Evolutionary conservation across 1,284 basidiomycete species (phyloP).

Genomic region (Irpex sp.): DNA sequence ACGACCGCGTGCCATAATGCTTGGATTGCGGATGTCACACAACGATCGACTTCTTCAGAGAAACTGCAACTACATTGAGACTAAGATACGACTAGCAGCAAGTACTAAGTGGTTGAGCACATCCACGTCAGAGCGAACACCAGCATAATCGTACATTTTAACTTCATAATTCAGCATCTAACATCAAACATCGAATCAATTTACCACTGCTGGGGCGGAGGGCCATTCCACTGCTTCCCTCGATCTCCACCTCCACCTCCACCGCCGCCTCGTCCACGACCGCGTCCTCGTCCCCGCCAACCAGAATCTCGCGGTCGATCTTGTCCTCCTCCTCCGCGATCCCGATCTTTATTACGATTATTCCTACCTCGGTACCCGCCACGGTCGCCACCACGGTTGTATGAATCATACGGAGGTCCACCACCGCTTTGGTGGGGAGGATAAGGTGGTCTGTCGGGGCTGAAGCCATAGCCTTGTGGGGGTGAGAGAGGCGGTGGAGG

Average conservation of each 20-base stretch:
- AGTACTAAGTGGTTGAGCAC: neutral
- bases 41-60: neutral
- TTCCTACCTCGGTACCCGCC: slow-evolving; percentile 20
- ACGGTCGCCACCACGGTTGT: slow-evolving; percentile 17
- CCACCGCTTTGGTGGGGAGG: neutral
- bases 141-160: neutral
- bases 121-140: neutral
- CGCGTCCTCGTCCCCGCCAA: slow-evolving; percentile 38
- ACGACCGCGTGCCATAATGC: too few relatives aligned
- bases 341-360: slow-evolving; percentile 22
- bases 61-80: neutral
- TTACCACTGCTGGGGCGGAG: neutral
- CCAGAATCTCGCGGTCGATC: slow-evolving; percentile 53
- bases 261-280: slow-evolving; percentile 21
- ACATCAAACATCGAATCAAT: neutral
- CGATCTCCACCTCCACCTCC: slow-evolving; percentile 15
- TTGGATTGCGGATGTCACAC: neutral
- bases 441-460: neutral
- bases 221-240: slow-evolving; percentile 18
- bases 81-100: neutral
- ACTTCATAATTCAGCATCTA: neutral
- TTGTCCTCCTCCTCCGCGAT: slow-evolving; percentile 35
- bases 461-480: slow-evolving; percentile 12
- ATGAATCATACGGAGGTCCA: slow-evolving; percentile 8
- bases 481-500: slow-evolving; percentile 3